Percentiles rank a stretch among this genome's conserved stretches.
These are phyloP conservation scores for Diaporthe capsici DNA, from an alignment of 2,329 filamentous ascomycete species.

Conservation along the genomic window DNA sequence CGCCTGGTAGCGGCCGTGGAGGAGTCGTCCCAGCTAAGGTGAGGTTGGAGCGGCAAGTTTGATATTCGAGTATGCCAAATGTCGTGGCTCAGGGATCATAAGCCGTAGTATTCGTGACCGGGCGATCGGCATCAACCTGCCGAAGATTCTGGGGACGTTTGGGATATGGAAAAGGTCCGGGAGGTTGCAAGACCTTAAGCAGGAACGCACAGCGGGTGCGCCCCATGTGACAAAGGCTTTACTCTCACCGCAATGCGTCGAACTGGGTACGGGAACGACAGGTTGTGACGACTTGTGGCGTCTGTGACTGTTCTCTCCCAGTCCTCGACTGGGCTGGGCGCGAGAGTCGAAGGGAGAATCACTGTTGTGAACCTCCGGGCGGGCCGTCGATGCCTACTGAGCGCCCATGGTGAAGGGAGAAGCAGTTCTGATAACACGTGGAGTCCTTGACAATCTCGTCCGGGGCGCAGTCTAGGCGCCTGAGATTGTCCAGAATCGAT, in stretches of 20 bases:
- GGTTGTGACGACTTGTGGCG: conserved; percentile 29
- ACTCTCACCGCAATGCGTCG: conserved; percentile 10
- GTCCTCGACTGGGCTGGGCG: background rate
- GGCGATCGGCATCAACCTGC: conserved; percentile 8
- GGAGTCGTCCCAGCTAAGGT: background rate
- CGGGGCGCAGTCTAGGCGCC: conserved; percentile 14
- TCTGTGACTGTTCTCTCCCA: background rate
- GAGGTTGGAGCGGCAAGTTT: background rate
- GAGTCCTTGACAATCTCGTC: conserved; percentile 2
- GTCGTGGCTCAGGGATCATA: background rate
- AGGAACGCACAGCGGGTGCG: background rate
- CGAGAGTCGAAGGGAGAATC: background rate
- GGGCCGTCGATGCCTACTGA: conserved; percentile 31
- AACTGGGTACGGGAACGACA: conserved; percentile 5
- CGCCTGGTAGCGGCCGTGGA: background rate
- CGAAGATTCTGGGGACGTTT: conserved; percentile 3
- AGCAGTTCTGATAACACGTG: conserved; percentile 12
- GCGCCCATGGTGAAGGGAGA: conserved; percentile 4
- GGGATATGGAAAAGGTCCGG: background rate
- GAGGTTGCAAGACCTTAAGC: conserved; percentile 30
- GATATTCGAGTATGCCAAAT: background rate
- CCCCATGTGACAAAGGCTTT: conserved; percentile 18
- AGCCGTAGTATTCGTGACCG: background rate
- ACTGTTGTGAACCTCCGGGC: background rate
- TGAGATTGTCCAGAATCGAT: background rate